Conservation (phyloP, 768 basidiomycete genomes). For the Amylocystis lapponica region DNA sequence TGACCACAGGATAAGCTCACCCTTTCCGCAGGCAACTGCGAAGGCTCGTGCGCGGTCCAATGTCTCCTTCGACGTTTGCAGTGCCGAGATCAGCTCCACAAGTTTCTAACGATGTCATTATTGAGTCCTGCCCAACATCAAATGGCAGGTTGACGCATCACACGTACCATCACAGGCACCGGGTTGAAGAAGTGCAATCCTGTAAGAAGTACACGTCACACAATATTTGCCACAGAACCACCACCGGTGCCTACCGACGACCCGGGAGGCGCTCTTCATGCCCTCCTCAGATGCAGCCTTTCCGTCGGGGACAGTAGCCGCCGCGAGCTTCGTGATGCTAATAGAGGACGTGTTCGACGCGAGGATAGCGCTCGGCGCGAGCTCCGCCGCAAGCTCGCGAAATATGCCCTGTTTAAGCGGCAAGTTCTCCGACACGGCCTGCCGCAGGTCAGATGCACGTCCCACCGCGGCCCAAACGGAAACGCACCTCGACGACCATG, state of each 20-base stretch:
- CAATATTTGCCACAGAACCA: neutral
- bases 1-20: too few species aligned
- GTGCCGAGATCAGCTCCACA: conserved; percentile 90
- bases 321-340: conserved; percentile 90
- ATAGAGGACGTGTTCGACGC: conserved; percentile 94
- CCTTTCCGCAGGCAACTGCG: conserved; percentile 87
- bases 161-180: conserved; percentile 86
- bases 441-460: neutral
- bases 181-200: conserved; percentile 96
- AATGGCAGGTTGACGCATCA: neutral
- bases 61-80: conserved; percentile 81
- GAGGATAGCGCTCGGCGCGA: conserved; percentile 72
- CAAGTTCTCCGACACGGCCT: conserved; percentile 88
- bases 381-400: conserved; percentile 54
- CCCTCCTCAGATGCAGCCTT: conserved; percentile 54
- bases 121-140: too few species aligned
- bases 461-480: neutral
- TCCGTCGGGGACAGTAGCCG: conserved; percentile 60
- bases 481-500: conserved; percentile 81
- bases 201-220: conserved; percentile 22
- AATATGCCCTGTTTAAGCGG: conserved; percentile 78
- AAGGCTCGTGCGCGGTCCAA: conserved; percentile 74
- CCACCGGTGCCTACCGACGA: conserved; percentile 76
- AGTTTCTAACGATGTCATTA: conserved; percentile 58
- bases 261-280: conserved; percentile 59